Evolutionary conservation across 495 filamentous ascomycete species (phyloP), one percentile per base, ranked within the genome.

Genomic region (Margaritispora aquatica): DNA sequence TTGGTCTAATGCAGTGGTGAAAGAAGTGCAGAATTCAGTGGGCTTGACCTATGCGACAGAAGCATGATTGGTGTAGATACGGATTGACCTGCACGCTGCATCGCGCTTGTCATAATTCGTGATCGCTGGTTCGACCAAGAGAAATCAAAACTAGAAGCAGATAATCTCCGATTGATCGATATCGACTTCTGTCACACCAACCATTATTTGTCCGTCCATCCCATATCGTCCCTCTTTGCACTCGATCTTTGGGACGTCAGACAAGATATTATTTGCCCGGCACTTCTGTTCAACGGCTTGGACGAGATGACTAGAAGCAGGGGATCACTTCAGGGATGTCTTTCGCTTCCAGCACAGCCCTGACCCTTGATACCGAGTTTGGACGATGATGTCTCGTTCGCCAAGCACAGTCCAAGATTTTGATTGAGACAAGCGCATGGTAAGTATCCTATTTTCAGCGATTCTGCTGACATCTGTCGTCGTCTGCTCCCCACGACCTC

Each of bases 241-340:
- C 7, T 47, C 44, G 44, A 47, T 47, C 21, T n/a, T 36, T 46
- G 47, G 60, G 54, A 44, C 26, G 29, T 13, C 7, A 26, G 9
- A 19, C 13, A 5, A 11, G n/a, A 31, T 49, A n/a, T 52, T 51
- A 65, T 65, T 61, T 58, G 58, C 59, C 63, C 63, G 63, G 63
- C 59, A 65, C 38, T 65, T 60, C 54, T 17, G 19, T 47, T 4
- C 49, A 58, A 60, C 60, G 60, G 60, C 60, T 58, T 54, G 38
- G 11, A 55, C 60, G 54, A 48, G 53, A 10, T 27, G 26, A 51
- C 17, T n/a, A 5, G 4, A 9, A n/a, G 8, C 17, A 47, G 15
- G 44, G 44, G 44, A 47, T 47, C 20, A 22, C 9, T 27, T 2
- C 9, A 29, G 51, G 51, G 27, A 31, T 23, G 20, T 7, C 47